Evolutionary conservation across 495 filamentous ascomycete genomes (phyloP).

Genomic region (Penicillium simplicissimum): DNA sequence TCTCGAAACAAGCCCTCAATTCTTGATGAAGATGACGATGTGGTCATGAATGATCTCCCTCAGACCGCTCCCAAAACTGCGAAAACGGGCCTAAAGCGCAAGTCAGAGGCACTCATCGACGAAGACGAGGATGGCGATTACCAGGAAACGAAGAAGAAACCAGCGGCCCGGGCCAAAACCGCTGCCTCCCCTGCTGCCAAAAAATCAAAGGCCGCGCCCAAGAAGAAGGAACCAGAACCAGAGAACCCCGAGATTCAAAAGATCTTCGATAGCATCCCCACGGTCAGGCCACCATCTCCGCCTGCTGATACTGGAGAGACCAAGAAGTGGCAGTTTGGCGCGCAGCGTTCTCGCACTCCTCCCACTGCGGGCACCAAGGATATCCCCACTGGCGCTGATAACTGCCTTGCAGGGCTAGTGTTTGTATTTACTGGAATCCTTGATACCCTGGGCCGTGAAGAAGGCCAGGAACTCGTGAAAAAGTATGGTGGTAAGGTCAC

Average conservation of each 20-base stretch:
- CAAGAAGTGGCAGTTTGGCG: slow-evolving; percentile 71
- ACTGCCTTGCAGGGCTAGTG: slow-evolving; percentile 87
- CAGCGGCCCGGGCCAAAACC: slow-evolving; percentile 31
- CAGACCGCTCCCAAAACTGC: slow-evolving; percentile 38
- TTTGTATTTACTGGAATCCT: slow-evolving; percentile 98
- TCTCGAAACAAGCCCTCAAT: slow-evolving; percentile 49
- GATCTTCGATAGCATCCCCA: slow-evolving; percentile 87
- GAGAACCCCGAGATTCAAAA: slow-evolving; percentile 70
- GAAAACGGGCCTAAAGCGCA: slow-evolving; percentile 41
- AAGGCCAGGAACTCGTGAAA: slow-evolving; percentile 85
- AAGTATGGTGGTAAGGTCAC: slow-evolving; percentile 91
- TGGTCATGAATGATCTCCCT: slow-evolving; percentile 49
- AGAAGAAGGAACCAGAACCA: slow-evolving; percentile 60
- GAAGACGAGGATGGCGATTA: slow-evolving; percentile 43
- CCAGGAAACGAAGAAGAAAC: slow-evolving; percentile 22
- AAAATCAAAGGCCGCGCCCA: slow-evolving; percentile 58
- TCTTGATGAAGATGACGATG: slow-evolving; percentile 47
- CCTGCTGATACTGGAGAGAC: slow-evolving; percentile 60
- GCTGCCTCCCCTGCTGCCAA: slow-evolving; percentile 51
- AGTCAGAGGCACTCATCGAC: slow-evolving; percentile 51
- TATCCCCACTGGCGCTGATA: slow-evolving; percentile 80
- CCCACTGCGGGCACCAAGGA: slow-evolving; percentile 64
- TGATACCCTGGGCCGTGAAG: slow-evolving; percentile 75
- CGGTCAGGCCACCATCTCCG: slow-evolving; percentile 77
- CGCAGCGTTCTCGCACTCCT: slow-evolving; percentile 56